Base-by-base conservation (phyloP, 2,329 filamentous ascomycete species). In the Fusarium ramigenum region DNA sequence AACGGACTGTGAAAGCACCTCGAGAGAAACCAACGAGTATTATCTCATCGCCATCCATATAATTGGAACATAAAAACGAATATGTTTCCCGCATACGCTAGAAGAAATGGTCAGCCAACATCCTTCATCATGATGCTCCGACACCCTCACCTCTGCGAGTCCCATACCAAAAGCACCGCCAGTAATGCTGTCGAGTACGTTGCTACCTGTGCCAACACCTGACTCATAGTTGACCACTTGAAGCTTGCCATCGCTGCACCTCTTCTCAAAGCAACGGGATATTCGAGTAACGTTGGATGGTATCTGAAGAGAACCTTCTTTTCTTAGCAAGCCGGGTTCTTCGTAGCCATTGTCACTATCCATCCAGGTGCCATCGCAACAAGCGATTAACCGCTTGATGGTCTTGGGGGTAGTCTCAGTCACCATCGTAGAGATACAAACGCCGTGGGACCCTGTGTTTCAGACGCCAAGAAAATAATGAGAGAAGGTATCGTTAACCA, bases 181-280 rank as follows among this genome's bases (percentile, higher is more conserved):
- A 0, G 85, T 84, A 21, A 90, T 69, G 49, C 83, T 82, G 63
- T 89, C 87, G n/a, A 88, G 61, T 36, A 83, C 71, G 49, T 84
- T 85, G 70, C 84, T 84, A 4, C 85, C 85, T 7, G 87, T 88
- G 21, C 89, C 89, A 34, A 91, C 88, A 25, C 89, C 89, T 14
- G 88, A 87, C 76, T 90, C 87, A 76, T 91, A 91, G 74, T 86
- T 87, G 63, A 91, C 86, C 71, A 91, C 85, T 77, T 91, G 89
- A 46, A 88, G 82, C 23, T 82, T 85, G 37, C 86, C 86, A 76
- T 90, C 87, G 39, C 77, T 81, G 75, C 86, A 87, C 43, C 78
- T 81, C 42, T 85, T 84, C 71, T 85, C 86, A 75, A 91, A 86
- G 62, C 87, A 88, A 43, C 88, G 85, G 18, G 87, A 87, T 61